Conservation (phyloP, 225 moss, liverwort and hornwort genomes). For the Lunularia cruciata region DNA sequence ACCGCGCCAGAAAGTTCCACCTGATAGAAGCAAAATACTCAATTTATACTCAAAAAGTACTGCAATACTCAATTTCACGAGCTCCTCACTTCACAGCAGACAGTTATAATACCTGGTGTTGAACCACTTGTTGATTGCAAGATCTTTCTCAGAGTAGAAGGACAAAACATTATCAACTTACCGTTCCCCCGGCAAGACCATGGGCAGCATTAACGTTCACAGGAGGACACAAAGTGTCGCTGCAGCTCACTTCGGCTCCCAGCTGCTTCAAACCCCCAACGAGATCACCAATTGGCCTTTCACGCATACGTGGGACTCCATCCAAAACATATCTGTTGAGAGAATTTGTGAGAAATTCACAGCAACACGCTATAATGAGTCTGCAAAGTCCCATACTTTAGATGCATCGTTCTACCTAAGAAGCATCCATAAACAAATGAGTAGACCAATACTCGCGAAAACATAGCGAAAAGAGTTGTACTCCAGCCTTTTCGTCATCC, state of each 20-base stretch:
- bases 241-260: slow-evolving; percentile 72
- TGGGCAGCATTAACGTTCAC: slow-evolving; percentile 77
- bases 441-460: too few relatives aligned
- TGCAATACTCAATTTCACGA: too few relatives aligned
- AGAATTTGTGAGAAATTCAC: slow-evolving; percentile 2
- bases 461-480: too few relatives aligned
- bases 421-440: too few relatives aligned
- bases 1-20: slow-evolving; percentile 87
- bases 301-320: slow-evolving; percentile 83
- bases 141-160: too few relatives aligned
- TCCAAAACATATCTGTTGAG: slow-evolving; percentile 78
- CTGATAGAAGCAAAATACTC: slow-evolving; percentile 40
- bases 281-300: slow-evolving; percentile 81
- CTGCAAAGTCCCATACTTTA: too few relatives aligned
- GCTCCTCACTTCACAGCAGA: too few relatives aligned
- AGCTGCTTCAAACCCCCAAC: slow-evolving; percentile 87
- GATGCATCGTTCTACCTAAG: too few relatives aligned
- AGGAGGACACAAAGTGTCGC: slow-evolving; percentile 77
- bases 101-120: too few relatives aligned
- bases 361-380: too few relatives aligned
- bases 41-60: too few relatives aligned
- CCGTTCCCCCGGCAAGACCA: slow-evolving; percentile 89
- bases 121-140: not conserved
- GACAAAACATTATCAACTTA: slow-evolving; percentile 21
- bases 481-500: too few relatives aligned